Conservation (phyloP, 495 filamentous ascomycete genomes). For the Diplogelasinospora grovesii region DNA sequence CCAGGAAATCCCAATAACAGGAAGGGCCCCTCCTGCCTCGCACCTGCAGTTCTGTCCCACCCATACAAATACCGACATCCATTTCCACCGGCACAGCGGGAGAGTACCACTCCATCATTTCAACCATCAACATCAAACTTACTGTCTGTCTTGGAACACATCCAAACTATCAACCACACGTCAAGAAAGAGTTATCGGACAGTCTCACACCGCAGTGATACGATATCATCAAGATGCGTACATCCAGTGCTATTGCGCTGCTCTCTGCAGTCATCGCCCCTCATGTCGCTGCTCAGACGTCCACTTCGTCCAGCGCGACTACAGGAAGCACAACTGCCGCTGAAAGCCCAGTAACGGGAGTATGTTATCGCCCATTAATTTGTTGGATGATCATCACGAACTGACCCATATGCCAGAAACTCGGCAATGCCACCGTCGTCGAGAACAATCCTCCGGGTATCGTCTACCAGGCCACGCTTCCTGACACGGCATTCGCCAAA, state of each 20-base stretch:
- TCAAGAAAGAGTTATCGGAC: no score
- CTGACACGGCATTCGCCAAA: conserved; percentile 42
- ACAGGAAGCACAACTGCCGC: neutral
- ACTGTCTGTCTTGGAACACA: no score
- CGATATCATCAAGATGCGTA: conserved; percentile 22
- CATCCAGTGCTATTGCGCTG: conserved; percentile 13
- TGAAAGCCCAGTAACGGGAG: conserved; percentile 8
- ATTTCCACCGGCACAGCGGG: no score
- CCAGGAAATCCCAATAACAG: no score
- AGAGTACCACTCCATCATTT: no score
- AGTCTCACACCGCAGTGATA: no score
- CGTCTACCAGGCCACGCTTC: conserved; percentile 54
- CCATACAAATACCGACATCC: no score
- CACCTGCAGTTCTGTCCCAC: no score
- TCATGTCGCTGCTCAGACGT: conserved; percentile 15
- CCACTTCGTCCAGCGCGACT: conserved; percentile 3
- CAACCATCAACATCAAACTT: no score
- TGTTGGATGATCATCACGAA: neutral
- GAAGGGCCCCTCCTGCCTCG: no score
- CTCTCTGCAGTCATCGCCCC: conserved; percentile 18
- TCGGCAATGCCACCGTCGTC: conserved; percentile 50
- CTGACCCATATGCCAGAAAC: conserved; percentile 21
- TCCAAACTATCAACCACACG: no score
- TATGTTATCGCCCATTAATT: conserved; percentile 5
- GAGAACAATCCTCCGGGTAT: conserved; percentile 57